Base-by-base conservation (phyloP, 2,329 filamentous ascomycete species). In the Colletotrichum viniferum region DNA sequence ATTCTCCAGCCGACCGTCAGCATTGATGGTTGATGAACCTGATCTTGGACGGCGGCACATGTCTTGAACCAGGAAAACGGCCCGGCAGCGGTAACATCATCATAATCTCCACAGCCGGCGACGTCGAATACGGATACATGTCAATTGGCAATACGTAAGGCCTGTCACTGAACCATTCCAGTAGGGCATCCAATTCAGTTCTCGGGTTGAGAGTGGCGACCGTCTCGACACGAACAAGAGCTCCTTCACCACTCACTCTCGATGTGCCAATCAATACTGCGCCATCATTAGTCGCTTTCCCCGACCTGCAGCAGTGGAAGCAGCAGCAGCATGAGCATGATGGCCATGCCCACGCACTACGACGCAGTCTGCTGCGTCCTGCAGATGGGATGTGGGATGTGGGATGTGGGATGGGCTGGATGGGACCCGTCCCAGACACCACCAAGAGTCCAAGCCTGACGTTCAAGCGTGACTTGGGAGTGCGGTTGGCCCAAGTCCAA, bases 371-470 rank as follows among this genome's bases (percentile, higher is more conserved):
- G 43, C 58, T 36, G 60, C 71, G 69, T 72, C 62, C 26, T 75
- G 73, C 63, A 75, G 68, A 72, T 65, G 66, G 55, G 21, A 62
- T 52, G 43, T 52, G 43, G 43, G 43, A 52, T 52, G 18, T 65
- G 66, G 55, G 21, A 62, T 52, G 43, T 52, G 43, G 43, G 43
- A 52, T 52, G 18, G 58, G 58, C 13, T 32, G 28, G 30, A 58
- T 62, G 62, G 69, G 62, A 18, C 38, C 26, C 58, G n/a, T 58
- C 62, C 30, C 52, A 14, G 28, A 30, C 28, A 32, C 48, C 24
- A 18, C 52, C 43, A 58, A 75, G 36, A 68, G 63, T 64, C 73
- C 70, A 69, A 76, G 69, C 69, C 69, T 73, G 36, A 69, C 63
- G 63, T 76, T 76, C 73, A 68, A 76, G 73, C 73, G 69, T 56